Conservation (phyloP, 148 eudicot species). For the Persicaria maculosa region DNA sequence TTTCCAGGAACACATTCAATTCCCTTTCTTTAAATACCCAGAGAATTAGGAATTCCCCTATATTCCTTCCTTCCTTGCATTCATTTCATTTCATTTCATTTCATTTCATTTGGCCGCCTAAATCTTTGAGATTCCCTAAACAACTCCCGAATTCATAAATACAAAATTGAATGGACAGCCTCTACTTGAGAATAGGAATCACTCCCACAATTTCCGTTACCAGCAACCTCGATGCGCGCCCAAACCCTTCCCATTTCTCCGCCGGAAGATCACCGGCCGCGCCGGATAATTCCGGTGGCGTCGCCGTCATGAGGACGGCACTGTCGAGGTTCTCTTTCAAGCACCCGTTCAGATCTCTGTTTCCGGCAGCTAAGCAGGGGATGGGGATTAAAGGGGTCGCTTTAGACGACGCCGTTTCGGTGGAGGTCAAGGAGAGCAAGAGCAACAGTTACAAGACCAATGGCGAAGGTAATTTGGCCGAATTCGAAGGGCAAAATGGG, state of each 20-base stretch:
- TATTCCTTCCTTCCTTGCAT: too few species aligned
- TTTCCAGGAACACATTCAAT: too few species aligned
- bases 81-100: too few species aligned
- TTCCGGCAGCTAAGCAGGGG: slow-evolving; percentile 31
- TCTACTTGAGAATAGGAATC: slow-evolving; percentile 46
- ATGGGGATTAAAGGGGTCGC: slow-evolving; percentile 29
- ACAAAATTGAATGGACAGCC: slow-evolving; percentile 44
- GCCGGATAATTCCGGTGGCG: slow-evolving; percentile 18
- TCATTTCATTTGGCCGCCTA: too few species aligned
- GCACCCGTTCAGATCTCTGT: slow-evolving; percentile 62
- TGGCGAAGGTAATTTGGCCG: slow-evolving; percentile 15
- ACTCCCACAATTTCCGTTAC: slow-evolving; percentile 20
- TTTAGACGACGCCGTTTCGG: slow-evolving; percentile 50
- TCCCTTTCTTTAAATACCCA: too few species aligned
- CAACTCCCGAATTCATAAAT: too few species aligned
- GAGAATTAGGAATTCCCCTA: too few species aligned
- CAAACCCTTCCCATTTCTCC: slow-evolving; percentile 25
- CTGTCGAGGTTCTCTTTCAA: slow-evolving; percentile 55
- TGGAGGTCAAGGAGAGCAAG: slow-evolving; percentile 28
- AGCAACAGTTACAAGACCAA: slow-evolving; percentile 16
- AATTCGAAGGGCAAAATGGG: slow-evolving; percentile 23
- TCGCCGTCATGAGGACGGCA: slow-evolving; percentile 6
- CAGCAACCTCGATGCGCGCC: slow-evolving; percentile 21
- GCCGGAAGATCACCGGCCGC: slow-evolving; percentile 23
- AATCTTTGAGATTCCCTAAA: too few species aligned